These are phyloP conservation scores for Phytopythium delawarense DNA, from an alignment of 352 stramenopile genomes.

Conservation along the genomic window DNA sequence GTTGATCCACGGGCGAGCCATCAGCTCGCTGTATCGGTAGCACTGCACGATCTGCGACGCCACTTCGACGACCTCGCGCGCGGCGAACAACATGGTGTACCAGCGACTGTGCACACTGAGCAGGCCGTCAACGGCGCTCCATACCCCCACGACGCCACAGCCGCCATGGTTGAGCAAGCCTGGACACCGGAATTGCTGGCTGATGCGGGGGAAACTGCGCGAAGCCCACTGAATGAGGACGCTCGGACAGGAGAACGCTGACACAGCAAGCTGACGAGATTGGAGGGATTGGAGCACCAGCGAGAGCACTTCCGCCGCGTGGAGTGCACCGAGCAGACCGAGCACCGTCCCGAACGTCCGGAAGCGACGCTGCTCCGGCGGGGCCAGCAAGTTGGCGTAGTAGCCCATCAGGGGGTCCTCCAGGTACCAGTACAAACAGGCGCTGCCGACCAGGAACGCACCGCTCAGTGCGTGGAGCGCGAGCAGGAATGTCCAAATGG, in stretches of 20 bases:
- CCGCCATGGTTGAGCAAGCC: not conserved
- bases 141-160: not conserved
- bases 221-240: not conserved
- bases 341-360: slow-evolving; percentile 18
- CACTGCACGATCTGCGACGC: slow-evolving; percentile 34
- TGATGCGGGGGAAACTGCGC: not conserved
- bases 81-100: slow-evolving; percentile 23
- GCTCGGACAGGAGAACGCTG: not conserved
- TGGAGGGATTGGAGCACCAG: slow-evolving; percentile 16
- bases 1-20: slow-evolving; percentile 52
- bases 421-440: slow-evolving; percentile 30
- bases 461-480: not conserved
- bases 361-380: slow-evolving; percentile 20
- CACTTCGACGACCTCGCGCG: slow-evolving; percentile 39
- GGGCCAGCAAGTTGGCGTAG: slow-evolving; percentile 32
- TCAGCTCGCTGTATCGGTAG: slow-evolving; percentile 34
- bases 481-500: not conserved
- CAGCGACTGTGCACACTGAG: slow-evolving; percentile 33
- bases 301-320: slow-evolving; percentile 12
- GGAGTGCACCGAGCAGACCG: slow-evolving; percentile 15
- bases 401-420: slow-evolving; percentile 39
- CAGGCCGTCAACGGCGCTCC: not conserved
- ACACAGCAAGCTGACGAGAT: slow-evolving; percentile 5
- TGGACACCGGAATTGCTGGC: not conserved
- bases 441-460: slow-evolving; percentile 14